Base-by-base conservation (phyloP, 371 early-diverging fungal species). In the Rhizopus microsporus region DNA sequence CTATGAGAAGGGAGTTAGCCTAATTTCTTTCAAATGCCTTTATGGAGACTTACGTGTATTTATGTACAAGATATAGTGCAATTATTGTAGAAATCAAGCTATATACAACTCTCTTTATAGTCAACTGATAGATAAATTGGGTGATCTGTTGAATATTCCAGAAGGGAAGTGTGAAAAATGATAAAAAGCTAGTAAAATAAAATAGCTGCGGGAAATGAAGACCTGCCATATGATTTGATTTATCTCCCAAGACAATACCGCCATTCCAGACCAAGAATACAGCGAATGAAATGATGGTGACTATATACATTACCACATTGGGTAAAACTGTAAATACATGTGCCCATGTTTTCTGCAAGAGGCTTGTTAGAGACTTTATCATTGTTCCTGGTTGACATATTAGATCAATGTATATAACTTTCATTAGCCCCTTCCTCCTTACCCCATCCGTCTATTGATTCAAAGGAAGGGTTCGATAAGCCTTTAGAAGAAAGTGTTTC, bases 201-300 rank as follows among this genome's bases (percentile, higher is more conserved):
- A 93, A 82, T 7, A 95, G 40, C 69, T 97, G 97, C 3, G 93
- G 91, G 9, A 95, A 62, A 71, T 98, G 94, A 23, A 90, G 30
- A 3, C 83, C 81, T 3, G 93, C 85, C 13, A 86, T 67, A 74
- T 98, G 98, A 67, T 97, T 91, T 9, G 87, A 69, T 51, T 84
- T 84, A 75, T 98, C 98, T 74, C 91, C 92, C 13, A 95, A 70
- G 8, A 93, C 96, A 39, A 97, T 90, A 8, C 96, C 94, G 0
- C 78, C 81, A 62, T 97, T 98, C 81, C 82, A 85, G 5, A 75
- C 56, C 2, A 96, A 64, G 75, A 94, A 95, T 7, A 42, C 73
- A 0, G 53, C 79, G 77, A 93, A 94, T 0, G 62, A 58, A 5
- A 59, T 53, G 0, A 85, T 65, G 0, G 84, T 74, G 0, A 72